Conservation (phyloP, 805 yeast genomes). For the Saccharomyces paradoxus region DNA sequence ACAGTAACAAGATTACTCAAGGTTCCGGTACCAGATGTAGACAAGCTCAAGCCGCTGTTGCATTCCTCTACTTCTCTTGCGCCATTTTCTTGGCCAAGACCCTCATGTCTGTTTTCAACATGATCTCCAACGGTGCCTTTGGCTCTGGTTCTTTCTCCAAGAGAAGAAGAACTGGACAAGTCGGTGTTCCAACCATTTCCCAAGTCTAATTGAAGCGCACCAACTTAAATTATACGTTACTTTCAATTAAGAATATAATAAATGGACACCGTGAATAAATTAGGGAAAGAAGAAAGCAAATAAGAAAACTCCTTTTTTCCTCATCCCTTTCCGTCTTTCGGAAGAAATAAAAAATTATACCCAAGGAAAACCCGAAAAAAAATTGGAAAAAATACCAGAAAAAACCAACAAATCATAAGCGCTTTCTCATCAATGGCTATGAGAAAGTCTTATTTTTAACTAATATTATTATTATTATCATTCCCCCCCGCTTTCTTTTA, state of each 20-base stretch:
- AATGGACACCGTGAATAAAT: background rate
- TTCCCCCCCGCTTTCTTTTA: background rate
- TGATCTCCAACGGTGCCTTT: slow-evolving; percentile 35
- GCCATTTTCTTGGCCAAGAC: slow-evolving; percentile 62
- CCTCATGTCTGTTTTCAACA: slow-evolving; percentile 41
- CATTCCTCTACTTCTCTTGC: slow-evolving; percentile 79
- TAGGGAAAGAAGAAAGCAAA: background rate
- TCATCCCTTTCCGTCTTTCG: background rate
- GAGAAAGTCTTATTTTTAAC: background rate
- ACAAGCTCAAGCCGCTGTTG: slow-evolving; percentile 79
- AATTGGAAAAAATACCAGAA: background rate
- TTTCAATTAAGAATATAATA: background rate
- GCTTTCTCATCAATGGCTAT: background rate
- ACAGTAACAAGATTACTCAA: slow-evolving; percentile 60
- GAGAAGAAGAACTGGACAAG: slow-evolving; percentile 41
- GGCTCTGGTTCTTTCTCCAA: slow-evolving; percentile 8
- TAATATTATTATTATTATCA: background rate
- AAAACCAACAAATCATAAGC: background rate
- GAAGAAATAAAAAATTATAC: background rate
- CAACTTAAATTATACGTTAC: background rate
- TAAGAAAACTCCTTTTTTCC: background rate
- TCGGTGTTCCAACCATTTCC: slow-evolving; percentile 84
- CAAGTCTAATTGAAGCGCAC: slow-evolving; percentile 50
- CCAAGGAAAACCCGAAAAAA: background rate
- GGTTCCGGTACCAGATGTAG: slow-evolving; percentile 83